These are phyloP conservation scores for Paraphysoderma sedebokerense DNA, from an alignment of 371 early-diverging fungal species.

Conservation along the genomic window DNA sequence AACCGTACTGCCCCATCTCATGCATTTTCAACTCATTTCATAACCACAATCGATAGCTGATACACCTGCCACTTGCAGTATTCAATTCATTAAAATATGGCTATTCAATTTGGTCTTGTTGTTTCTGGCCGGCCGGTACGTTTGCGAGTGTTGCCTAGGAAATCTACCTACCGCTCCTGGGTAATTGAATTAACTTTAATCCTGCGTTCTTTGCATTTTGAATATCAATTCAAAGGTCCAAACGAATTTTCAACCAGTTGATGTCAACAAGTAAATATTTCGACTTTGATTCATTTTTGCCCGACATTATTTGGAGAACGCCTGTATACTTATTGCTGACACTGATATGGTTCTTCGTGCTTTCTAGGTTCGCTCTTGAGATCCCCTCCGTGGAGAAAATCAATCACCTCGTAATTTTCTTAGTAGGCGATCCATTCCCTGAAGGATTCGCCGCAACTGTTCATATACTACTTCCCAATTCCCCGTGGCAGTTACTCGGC, in stretches of 20 bases:
- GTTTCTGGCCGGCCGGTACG: conserved; percentile 64
- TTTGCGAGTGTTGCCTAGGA: not conserved
- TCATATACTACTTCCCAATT: not conserved
- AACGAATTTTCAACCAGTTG: conserved; percentile 75
- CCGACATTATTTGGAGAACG: no score
- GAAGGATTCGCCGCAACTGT: conserved; percentile 46
- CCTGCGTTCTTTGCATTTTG: conserved; percentile 13
- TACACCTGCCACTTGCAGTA: not conserved
- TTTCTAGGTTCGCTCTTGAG: conserved; percentile 25
- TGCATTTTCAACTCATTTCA: no score
- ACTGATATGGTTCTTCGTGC: no score
- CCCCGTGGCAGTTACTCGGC: not conserved
- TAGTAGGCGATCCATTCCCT: conserved; percentile 74
- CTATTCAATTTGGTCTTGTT: conserved; percentile 55
- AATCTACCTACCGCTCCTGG: not conserved
- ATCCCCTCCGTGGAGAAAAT: conserved; percentile 56
- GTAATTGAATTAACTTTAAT: not conserved
- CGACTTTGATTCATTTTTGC: no score
- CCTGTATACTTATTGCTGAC: no score
- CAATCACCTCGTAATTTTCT: conserved; percentile 84
- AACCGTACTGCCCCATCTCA: no score
- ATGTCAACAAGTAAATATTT: conserved; percentile 59
- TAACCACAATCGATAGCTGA: no score
- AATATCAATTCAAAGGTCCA: conserved; percentile 43
- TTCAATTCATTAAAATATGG: no score